Base-by-base conservation (phyloP, 805 yeast species). In the Spathaspora arborariae region DNA sequence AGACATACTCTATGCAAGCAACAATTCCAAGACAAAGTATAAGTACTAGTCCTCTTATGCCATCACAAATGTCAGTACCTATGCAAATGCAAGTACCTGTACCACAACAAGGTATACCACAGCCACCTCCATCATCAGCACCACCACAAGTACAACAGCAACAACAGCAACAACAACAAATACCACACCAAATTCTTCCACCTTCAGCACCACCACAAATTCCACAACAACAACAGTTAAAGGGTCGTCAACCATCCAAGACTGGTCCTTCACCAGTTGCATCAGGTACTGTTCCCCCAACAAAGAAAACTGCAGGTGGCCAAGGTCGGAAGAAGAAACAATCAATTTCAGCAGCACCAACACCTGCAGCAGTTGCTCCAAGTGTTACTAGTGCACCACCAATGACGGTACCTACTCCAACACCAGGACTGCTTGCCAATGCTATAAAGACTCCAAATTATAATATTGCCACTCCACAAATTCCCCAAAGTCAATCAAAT, bases 371-470 rank as follows among this genome's bases (percentile, higher is more conserved):
- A n/a, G n/a, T n/a, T 22, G 26, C 26, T 7, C 9, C 26, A 22
- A 22, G 11, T 49, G 56, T n/a, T 35, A 44, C 50, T 30, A 48
- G 45, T 33, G 45, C 57, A 13, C 51, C 55, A 33, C 68, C 71
- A 13, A 63, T 60, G 5, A 64, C 65, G 3, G 57, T 48, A 9
- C 53, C 49, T 35, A 60, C 56, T 20, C 69, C 65, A 2, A 57
- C 72, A 1, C 68, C 75, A 0, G 76, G 75, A 1, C 67, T 70
- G 1, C 54, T 68, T 52, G 67, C 67, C 10, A 65, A 62, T 49
- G 60, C 74, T 19, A 67, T 71, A 54, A 72, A 70, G 46, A 72
- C 77, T 2, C 77, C 77, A 1, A 69, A 68, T 49, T 30, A 30
- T 15, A 67, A 73, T 51, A 68, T 68, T 9, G 60, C 73, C 3